Percentiles rank a stretch among this genome's conserved stretches.
Evolutionary conservation across 2,329 filamentous ascomycete genomes (phyloP).

Genomic region (Ceratocystis smalleyi): DNA sequence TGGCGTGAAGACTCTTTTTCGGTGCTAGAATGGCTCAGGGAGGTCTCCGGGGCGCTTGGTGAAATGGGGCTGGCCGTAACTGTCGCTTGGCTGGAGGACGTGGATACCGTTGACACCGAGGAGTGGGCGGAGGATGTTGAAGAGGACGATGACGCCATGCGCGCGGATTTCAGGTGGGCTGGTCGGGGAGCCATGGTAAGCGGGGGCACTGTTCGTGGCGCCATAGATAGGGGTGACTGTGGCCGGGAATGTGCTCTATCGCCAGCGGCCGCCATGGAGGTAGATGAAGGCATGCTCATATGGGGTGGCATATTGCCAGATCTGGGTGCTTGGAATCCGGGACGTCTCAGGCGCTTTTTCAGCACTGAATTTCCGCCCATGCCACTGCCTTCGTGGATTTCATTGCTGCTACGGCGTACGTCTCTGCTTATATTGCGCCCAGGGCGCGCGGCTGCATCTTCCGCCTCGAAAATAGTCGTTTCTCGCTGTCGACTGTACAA

Average conservation of each 20-base stretch:
- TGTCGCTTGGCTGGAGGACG: slow-evolving; percentile 25
- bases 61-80: slow-evolving; percentile 6
- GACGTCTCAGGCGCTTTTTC: slow-evolving; percentile 23
- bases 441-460: slow-evolving; percentile 13
- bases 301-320: slow-evolving; percentile 23
- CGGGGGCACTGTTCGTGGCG: slow-evolving; percentile 3
- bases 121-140: slow-evolving; percentile 26
- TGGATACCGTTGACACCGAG: slow-evolving; percentile 20
- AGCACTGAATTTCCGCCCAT: slow-evolving; percentile 20
- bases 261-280: not conserved
- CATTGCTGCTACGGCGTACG: slow-evolving; percentile 18
- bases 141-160: slow-evolving; percentile 15
- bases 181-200: slow-evolving; percentile 16
- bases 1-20: not conserved
- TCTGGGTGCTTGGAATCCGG: slow-evolving; percentile 22
- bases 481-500: slow-evolving; percentile 15
- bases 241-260: not conserved
- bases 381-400: slow-evolving; percentile 25
- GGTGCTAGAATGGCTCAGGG: not conserved
- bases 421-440: slow-evolving; percentile 9
- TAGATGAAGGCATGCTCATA: slow-evolving; percentile 23
- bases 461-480: slow-evolving; percentile 15
- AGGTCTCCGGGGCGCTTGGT: not conserved
- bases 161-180: slow-evolving; percentile 7
- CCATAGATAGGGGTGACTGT: slow-evolving; percentile 11